These are phyloP conservation scores for Trichoderma atrobrunneum DNA, from an alignment of 2,329 filamentous ascomycete species.

Conservation along the genomic window DNA sequence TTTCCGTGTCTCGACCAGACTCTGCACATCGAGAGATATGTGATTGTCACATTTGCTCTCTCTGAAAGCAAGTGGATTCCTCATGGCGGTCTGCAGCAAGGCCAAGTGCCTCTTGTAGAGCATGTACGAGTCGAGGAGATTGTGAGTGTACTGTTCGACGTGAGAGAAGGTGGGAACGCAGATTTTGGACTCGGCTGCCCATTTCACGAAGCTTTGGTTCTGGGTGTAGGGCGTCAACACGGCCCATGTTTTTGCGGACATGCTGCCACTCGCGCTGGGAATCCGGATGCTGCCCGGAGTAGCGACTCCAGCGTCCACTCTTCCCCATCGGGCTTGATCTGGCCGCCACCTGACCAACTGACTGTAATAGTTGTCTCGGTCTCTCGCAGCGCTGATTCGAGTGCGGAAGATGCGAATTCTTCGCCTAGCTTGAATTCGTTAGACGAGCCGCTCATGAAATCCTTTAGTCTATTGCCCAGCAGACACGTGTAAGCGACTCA, in stretches of 20 bases:
- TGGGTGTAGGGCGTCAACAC: not conserved
- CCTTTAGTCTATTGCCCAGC: not conserved
- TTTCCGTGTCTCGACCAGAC: not conserved
- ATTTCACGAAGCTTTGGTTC: not conserved
- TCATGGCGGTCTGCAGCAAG: not conserved
- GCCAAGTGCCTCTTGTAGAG: not conserved
- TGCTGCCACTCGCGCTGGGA: not conserved
- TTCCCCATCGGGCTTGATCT: not conserved
- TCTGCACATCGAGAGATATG: not conserved
- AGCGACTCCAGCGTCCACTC: not conserved
- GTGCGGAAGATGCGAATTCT: not conserved
- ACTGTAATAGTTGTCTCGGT: not conserved
- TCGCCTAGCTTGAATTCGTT: not conserved
- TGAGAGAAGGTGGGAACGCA: not conserved
- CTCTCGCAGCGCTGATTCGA: not conserved
- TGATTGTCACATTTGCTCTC: not conserved
- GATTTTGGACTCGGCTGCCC: not conserved
- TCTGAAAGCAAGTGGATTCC: not conserved
- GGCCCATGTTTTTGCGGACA: not conserved
- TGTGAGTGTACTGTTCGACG: not conserved
- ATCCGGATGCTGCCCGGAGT: not conserved
- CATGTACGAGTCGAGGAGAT: not conserved
- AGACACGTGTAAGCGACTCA: too few relatives aligned
- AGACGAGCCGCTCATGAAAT: fast-evolving
- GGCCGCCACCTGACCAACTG: not conserved